Conservation (phyloP, 1,139 yeast species). For the Yamadazyma blattariae region DNA sequence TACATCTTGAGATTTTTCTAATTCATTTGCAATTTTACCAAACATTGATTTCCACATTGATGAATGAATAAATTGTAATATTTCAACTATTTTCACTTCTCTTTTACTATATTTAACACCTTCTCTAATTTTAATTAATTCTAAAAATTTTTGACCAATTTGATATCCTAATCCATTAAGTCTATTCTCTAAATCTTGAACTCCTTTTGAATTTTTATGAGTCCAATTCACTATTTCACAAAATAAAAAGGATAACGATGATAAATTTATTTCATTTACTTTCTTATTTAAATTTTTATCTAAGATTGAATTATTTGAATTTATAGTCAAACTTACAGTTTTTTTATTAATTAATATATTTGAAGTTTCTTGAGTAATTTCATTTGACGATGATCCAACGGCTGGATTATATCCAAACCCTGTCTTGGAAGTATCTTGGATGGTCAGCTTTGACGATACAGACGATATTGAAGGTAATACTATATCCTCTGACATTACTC, state of each 20-base stretch:
- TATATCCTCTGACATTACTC: slow-evolving; percentile 31
- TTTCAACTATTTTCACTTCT: slow-evolving; percentile 70
- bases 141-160: slow-evolving; percentile 49
- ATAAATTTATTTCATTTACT: slow-evolving; percentile 61
- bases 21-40: slow-evolving; percentile 80
- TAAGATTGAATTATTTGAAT: slow-evolving; percentile 47
- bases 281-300: slow-evolving; percentile 65
- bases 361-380: slow-evolving; percentile 36
- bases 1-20: slow-evolving; percentile 83
- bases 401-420: slow-evolving; percentile 50
- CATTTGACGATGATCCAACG: slow-evolving; percentile 40
- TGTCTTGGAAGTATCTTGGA: slow-evolving; percentile 28
- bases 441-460: slow-evolving; percentile 33
- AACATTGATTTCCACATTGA: slow-evolving; percentile 80
- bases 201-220: slow-evolving; percentile 62
- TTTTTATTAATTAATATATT: slow-evolving; percentile 32
- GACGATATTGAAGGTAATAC: slow-evolving; percentile 37
- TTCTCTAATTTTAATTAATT: slow-evolving; percentile 42
- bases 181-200: slow-evolving; percentile 73
- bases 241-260: slow-evolving; percentile 68
- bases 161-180: slow-evolving; percentile 75
- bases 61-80: slow-evolving; percentile 80
- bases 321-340: slow-evolving; percentile 29
- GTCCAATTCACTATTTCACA: slow-evolving; percentile 70
- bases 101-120: slow-evolving; percentile 67